Conservation (phyloP, 1,139 yeast species). For the Debaryomyces psychrophilus region DNA sequence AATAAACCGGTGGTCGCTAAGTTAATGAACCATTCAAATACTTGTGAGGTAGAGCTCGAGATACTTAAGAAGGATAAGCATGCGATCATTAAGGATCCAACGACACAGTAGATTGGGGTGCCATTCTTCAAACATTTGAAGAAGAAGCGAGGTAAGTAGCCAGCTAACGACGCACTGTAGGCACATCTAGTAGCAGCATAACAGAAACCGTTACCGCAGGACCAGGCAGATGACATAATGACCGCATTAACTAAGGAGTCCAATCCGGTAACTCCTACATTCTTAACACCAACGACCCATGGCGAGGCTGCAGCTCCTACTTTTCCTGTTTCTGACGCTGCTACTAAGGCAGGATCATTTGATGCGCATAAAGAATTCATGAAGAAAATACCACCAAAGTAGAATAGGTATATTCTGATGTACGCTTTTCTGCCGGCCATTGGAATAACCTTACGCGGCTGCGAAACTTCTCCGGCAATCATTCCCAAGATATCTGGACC, state of each 20-base stretch:
- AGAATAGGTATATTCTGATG: constrained; percentile 40
- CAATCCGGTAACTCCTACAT: constrained; percentile 69
- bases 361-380: constrained; percentile 39
- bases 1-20: constrained; percentile 65
- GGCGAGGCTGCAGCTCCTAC: constrained; percentile 48
- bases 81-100: constrained; percentile 32
- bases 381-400: constrained; percentile 35
- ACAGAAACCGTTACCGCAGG: constrained; percentile 83
- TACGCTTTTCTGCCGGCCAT: constrained; percentile 39
- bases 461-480: constrained; percentile 43
- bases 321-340: constrained; percentile 46
- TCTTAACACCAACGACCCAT: constrained; percentile 59
- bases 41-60: constrained; percentile 53
- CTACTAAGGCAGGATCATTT: constrained; percentile 30
- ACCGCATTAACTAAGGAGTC: constrained; percentile 80
- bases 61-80: constrained; percentile 65
- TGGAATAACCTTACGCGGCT: constrained; percentile 42
- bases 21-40: constrained; percentile 69
- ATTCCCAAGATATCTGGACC: constrained; percentile 47
- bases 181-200: constrained; percentile 77
- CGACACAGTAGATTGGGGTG: constrained; percentile 58
- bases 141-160: constrained; percentile 63
- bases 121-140: constrained; percentile 60
- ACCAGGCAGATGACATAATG: constrained; percentile 65
- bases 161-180: constrained; percentile 64